Base-by-base conservation (phyloP, 495 filamentous ascomycete species). In the Podospora conica region DNA sequence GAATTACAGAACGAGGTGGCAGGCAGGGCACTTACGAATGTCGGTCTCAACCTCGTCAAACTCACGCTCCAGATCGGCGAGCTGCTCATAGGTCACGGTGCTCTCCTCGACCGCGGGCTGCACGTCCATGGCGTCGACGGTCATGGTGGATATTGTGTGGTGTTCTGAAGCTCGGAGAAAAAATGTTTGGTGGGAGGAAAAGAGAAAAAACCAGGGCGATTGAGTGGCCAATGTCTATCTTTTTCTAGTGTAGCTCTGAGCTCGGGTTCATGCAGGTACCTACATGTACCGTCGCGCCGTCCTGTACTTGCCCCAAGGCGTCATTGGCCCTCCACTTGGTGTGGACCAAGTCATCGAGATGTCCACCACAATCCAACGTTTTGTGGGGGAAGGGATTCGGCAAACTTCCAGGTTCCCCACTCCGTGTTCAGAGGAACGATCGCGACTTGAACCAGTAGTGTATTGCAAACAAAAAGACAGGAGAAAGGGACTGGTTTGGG, bases 21-120 rank as follows among this genome's bases (percentile, higher is more conserved):
- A 22, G 54, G 21, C 59, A 23, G 40, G 31, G 23, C 20, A 82
- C 85, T 77, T 75, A 92, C 89, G 85, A 65, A 89, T 89, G 65
- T 91, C 84, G 9, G 81, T 80, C 74, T 92, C 89, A 20, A 83
- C 85, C 61, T 88, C 82, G 56, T 91, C 87, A 61, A 92, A 91
- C 20, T 90, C 86, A 63, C 81, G 82, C 81, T 91, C 89, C 57
- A 91, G 78, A 33, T 84, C 82, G 22, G 81, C 79, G 12, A 92
- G 78, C 61, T 88, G 82, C 72, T 82, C 81, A 68, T 83, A 87
- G 23, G 77, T 79, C 28, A 84, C 76, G 21, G 68, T 58, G 18
- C 75, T 76, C 55, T 79, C 77, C 62, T 82, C 80, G 54, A 77
- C 48, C 53, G 77, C 68, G 28, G 40, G 18, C 18, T 48, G 40